Base-by-base conservation (phyloP, 345 rosid genomes). In the Moricandia arvensis region DNA sequence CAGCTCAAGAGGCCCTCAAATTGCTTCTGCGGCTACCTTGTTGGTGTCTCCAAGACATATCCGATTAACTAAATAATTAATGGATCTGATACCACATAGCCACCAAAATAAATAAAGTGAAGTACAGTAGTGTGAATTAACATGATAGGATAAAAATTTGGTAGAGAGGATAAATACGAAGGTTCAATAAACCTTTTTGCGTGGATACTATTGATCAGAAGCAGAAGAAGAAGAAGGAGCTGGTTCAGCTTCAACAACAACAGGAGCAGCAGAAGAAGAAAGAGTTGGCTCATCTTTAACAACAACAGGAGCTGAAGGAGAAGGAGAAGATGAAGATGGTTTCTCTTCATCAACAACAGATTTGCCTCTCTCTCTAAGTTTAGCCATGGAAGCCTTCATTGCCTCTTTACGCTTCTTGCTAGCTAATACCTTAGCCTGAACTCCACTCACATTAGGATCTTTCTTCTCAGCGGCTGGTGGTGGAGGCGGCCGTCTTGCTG, bases 321-420 rank as follows among this genome's bases (percentile, higher is more conserved):
- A 65, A 34, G 76, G 33, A 59, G 79, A 55, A 33, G 66, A 6
- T 9, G 73, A 13, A 16, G 75, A 26, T 70, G 69, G 65, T 62
- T 61, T 37, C 49, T 79, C 79, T 4, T 74, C 71, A 68, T 61
- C 59, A 47, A 47, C 53, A 18, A 81, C 8, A 35, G 79, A 3
- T 80, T 88, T 89, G 51, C 91, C 97, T 83, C 81, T 73, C 81
- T 90, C 93, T 71, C 89, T 85, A 68, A 89, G 82, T 75, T 82
- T 90, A 60, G 89, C 85, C 7, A 87, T 45, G 4, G 61, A 60
- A 45, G 82, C 72, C 54, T 84, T 82, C 87, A 86, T 81, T 34
- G 84, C 85, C 34, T 82, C 89, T 78, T 84, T 86, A n/a, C 89
- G 83, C 68, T 86, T 86, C 86, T 87, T 91, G 80, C 96, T 94